Base-by-base conservation (phyloP, 2,329 filamentous ascomycete species). In the Ophiobolus disseminans region DNA sequence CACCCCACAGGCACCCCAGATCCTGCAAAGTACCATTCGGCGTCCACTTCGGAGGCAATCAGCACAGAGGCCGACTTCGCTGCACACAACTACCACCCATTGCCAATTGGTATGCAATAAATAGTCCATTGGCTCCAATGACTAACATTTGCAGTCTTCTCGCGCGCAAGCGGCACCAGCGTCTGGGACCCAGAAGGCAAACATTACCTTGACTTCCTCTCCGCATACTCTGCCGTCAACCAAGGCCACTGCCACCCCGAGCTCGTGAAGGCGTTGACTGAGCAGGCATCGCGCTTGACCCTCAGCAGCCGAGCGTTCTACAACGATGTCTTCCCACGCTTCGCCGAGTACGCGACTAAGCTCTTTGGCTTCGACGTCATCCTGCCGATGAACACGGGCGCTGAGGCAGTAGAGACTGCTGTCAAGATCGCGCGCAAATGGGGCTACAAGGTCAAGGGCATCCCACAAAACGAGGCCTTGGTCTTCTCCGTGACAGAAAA, bases 311-410 rank as follows among this genome's bases (percentile, higher is more conserved):
- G 93, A 53, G 94, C 94, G 41, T 99, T 97, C 79, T 88, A 97
- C 82, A 99, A 97, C 73, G 93, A 97, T 79, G 94, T 97, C 56
- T 97, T 97, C 78, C 93, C 93, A 49, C 86, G 88, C 58, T 97
- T 96, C 81, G 93, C 93, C 5, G 88, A 96, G 76, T 96, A 94
- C 77, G 87, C 96, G 57, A 92, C 90, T 62, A 77, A 85, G 60
- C 87, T 90, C 71, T 96, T 97, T 73, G 91, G 91, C 54, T 97
- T 95, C 73, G 93, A 97, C 75, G 97, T 97, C 93, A 91, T 96
- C 25, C 77, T 97, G 73, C 93, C 93, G 58, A 97, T 97, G 92
- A 97, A 97, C 80, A 97, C 93, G 2, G 93, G 93, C 50, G 93
- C 93, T 17, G 93, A 97, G 77, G 93, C 93, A 7, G 91, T 96